Evolutionary conservation across 208 protist genomes (phyloP).

Genomic region (Leishmania gerbilli): DNA sequence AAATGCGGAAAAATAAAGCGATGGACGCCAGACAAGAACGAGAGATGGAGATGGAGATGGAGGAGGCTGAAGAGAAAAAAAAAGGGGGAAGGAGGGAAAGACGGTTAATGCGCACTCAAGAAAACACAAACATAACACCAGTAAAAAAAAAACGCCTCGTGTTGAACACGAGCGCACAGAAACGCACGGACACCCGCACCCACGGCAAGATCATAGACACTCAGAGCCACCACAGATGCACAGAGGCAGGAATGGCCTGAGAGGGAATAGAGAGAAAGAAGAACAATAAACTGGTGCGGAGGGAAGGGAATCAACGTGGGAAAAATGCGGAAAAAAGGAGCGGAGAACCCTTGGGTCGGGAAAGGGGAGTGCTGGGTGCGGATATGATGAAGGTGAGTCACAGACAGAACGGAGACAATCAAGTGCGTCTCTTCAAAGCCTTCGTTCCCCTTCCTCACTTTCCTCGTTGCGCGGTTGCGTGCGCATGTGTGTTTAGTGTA

Average conservation of each 20-base stretch:
- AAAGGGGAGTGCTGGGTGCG: neutral
- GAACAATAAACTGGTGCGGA: neutral
- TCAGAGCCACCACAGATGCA: neutral
- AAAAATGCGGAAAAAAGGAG: neutral
- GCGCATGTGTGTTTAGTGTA: neutral
- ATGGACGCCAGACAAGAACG: neutral
- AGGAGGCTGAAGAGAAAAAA: neutral
- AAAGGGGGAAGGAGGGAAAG: neutral
- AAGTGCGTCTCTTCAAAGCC: neutral
- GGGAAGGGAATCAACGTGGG: neutral
- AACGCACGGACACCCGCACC: neutral
- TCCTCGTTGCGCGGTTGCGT: neutral
- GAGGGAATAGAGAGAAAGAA: neutral
- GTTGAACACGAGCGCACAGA: neutral
- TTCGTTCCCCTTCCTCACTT: neutral
- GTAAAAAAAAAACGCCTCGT: no score
- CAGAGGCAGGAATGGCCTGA: neutral
- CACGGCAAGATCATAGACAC: neutral
- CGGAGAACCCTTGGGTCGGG: neutral
- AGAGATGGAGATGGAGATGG: neutral
- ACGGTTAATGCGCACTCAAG: neutral
- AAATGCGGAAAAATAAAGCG: neutral
- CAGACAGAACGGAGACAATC: neutral
- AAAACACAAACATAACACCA: neutral
- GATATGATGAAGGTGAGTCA: neutral